Conservation (phyloP, 2,329 filamentous ascomycete genomes). For the Talaromyces atroroseus region DNA sequence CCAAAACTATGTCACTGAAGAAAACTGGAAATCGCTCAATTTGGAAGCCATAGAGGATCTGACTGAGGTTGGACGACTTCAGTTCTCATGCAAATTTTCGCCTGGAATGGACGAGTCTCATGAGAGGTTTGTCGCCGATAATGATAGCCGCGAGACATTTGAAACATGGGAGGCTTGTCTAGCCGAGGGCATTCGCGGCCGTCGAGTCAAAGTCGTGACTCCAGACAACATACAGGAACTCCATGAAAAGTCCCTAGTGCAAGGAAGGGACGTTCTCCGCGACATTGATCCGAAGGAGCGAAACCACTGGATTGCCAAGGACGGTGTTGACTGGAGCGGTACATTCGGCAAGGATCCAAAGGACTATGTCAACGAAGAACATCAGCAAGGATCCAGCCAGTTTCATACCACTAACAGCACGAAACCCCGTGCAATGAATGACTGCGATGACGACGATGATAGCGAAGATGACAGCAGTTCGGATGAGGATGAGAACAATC, state of each 20-base stretch:
- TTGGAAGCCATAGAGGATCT: conserved; percentile 70
- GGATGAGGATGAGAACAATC: not conserved
- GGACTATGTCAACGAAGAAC: conserved; percentile 50
- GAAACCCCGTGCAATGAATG: not conserved
- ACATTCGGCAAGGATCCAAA: conserved; percentile 76
- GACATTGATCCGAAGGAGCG: conserved; percentile 62
- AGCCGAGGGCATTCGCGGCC: conserved; percentile 73
- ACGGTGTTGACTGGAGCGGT: conserved; percentile 79
- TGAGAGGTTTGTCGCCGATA: conserved; percentile 74
- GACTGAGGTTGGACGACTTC: conserved; percentile 72
- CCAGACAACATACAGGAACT: conserved; percentile 67
- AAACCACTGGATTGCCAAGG: conserved; percentile 69
- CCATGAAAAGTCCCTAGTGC: conserved; percentile 73
- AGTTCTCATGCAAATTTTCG: conserved; percentile 78
- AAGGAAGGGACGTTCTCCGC: conserved; percentile 75
- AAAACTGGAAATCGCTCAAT: conserved; percentile 58
- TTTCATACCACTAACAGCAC: conserved; percentile 44
- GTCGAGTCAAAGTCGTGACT: conserved; percentile 66
- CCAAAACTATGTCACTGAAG: conserved; percentile 86
- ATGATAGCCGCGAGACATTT: conserved; percentile 84
- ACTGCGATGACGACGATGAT: not conserved
- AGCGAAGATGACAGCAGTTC: not conserved
- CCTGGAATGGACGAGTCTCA: conserved; percentile 86
- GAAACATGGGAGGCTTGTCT: conserved; percentile 92
- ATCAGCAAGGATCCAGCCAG: conserved; percentile 35